These are phyloP conservation scores for Ceratocystiopsis minuta DNA, from an alignment of 2,329 filamentous ascomycete genomes.

Conservation along the genomic window DNA sequence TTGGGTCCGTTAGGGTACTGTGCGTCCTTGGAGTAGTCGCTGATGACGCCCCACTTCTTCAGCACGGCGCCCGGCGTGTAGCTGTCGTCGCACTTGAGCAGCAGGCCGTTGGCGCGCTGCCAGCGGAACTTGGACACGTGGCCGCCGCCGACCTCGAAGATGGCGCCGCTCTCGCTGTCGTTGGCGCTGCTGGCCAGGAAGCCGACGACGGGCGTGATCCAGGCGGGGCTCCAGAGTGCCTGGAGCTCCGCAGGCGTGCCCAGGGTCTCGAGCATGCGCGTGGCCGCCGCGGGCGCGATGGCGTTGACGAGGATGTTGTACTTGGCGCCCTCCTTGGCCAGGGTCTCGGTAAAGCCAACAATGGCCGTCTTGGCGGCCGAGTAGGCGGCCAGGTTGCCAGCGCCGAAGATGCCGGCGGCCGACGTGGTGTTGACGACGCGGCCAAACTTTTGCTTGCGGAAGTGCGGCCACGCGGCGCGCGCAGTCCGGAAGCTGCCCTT, in stretches of 20 bases:
- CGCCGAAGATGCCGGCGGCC: constrained; percentile 88
- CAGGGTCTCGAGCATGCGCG: constrained; percentile 85
- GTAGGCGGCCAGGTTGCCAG: constrained; percentile 92
- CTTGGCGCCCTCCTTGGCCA: constrained; percentile 92
- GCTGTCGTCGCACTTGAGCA: constrained; percentile 74
- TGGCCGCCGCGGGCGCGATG: constrained; percentile 88
- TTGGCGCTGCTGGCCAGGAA: constrained; percentile 75
- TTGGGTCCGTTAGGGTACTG: constrained; percentile 71
- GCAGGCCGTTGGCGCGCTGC: constrained; percentile 78
- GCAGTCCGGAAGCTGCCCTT: constrained; percentile 91
- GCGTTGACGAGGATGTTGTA: constrained; percentile 96
- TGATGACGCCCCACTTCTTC: constrained; percentile 75
- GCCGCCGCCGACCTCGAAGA: constrained; percentile 87
- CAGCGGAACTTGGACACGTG: constrained; percentile 86
- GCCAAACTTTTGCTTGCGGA: constrained; percentile 97
- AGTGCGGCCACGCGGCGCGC: constrained; percentile 87
- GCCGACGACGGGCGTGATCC: constrained; percentile 86
- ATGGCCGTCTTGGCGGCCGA: constrained; percentile 89
- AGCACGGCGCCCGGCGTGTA: constrained; percentile 79
- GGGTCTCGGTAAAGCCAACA: constrained; percentile 93
- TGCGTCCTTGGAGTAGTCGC: constrained; percentile 60
- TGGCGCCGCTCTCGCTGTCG: constrained; percentile 63
- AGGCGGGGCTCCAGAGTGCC: constrained; percentile 72
- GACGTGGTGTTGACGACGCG: constrained; percentile 93
- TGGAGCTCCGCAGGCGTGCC: constrained; percentile 80